Percentiles rank a stretch among this genome's conserved stretches.
Conservation (phyloP, 1,284 basidiomycete species). For the Heterobasidion occidentale region DNA sequence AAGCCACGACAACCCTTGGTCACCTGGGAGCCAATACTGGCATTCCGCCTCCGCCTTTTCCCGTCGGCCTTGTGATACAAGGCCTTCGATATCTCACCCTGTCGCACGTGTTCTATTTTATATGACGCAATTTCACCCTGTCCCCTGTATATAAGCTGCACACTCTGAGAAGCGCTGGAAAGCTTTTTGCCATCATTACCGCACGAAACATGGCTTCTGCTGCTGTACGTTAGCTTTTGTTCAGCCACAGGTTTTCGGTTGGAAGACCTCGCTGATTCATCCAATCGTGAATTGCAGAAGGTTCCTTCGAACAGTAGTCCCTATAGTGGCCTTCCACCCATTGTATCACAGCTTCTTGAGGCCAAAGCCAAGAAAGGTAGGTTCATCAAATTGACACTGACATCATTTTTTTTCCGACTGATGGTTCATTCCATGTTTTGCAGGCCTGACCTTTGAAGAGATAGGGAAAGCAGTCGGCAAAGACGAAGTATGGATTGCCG, state of each 20-base stretch:
- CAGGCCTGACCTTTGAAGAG: conserved; percentile 67
- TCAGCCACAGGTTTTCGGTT: background rate
- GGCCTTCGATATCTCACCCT: no score
- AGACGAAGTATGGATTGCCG: conserved; percentile 86
- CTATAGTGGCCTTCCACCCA: conserved; percentile 38
- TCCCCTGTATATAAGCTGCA: background rate
- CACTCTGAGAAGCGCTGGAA: background rate
- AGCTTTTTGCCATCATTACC: background rate
- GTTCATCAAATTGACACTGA: background rate
- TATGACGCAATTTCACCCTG: background rate
- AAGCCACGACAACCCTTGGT: no score
- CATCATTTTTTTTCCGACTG: background rate
- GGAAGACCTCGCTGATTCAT: background rate
- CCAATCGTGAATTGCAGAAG: background rate
- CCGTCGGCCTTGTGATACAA: no score
- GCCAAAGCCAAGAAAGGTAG: conserved; percentile 65
- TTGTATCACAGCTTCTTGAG: conserved; percentile 46
- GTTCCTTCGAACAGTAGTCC: background rate
- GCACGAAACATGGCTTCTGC: background rate
- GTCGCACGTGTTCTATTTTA: no score
- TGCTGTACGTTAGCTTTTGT: background rate
- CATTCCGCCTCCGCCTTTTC: no score
- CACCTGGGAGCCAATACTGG: no score
- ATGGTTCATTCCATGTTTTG: background rate
- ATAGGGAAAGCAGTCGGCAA: conserved; percentile 65